Evolutionary conservation across 2,329 filamentous ascomycete species (phyloP), one percentile per base, ranked within the genome.

Genomic region (Colletotrichum sp.): DNA sequence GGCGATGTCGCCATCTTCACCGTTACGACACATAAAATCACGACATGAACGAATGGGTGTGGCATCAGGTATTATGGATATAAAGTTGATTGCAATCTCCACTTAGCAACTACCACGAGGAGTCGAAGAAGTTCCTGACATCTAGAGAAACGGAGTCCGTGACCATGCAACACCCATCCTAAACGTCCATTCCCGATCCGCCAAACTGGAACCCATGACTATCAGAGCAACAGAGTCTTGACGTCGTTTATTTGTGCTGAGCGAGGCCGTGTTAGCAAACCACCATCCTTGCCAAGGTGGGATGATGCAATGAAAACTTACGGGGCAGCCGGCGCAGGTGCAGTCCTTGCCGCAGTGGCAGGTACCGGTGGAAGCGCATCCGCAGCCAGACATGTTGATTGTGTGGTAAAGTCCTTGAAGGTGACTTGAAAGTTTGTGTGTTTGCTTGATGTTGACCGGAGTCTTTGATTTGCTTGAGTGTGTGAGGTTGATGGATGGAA

Each of bases 321-420:
- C 86, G 79, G 86, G 85, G 85, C 86, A 87, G 80, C 81, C 82
- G 63, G 81, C 78, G 78, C 86, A 87, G 78, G 85, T 83, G 85
- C 86, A 87, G 82, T 78, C 57, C 34, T 82, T 80, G 79, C 86
- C 86, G 81, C 86, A 87, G 80, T 81, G 80, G 81, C 86, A 39
- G 36, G 36, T 16, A 18, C 15, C 36, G 36, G 36, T 16, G 36
- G 82, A 79, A 78, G 84, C 79, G 78, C 86, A 87, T 80, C 85
- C 85, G 78, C 85, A 87, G 80, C 82, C 85, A 81, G 81, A 81
- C 86, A 87, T 87, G 79, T 76, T 86, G 81, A 82, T 76, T 60
- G 63, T 66, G 16, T 59, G 26, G 18, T 48, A 12, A 34, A 32
- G 34, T 65, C 15, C 12, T 61, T 69, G 21, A 57, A 43, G 34